phyloP scores from a whole-genome alignment of 192 early-diverging fungal species.

The Chytriomyces hyalinus region DNA sequence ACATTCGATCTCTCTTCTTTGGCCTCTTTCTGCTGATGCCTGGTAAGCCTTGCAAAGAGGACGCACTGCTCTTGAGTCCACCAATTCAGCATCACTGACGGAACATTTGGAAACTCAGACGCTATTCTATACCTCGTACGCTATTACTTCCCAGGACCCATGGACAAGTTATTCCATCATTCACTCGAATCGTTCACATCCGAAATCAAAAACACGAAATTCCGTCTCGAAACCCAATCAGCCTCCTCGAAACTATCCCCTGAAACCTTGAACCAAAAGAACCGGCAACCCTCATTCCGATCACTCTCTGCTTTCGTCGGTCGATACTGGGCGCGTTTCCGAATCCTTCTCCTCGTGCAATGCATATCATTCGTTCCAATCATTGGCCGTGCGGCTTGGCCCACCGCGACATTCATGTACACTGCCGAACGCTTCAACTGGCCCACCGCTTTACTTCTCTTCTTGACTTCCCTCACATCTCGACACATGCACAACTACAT shows the following conservation, averaged over 20 bases:
- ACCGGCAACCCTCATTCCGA: neutral
- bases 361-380: conserved; percentile 32
- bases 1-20: neutral
- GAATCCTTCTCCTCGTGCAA: conserved; percentile 31
- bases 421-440: conserved; percentile 35
- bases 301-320: conserved; percentile 33
- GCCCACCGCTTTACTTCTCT: conserved; percentile 29
- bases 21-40: neutral
- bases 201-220: conserved; percentile 6
- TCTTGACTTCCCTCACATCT: conserved; percentile 17
- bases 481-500: conserved; percentile 47
- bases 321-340: conserved; percentile 39
- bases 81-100: neutral
- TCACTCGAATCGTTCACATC: conserved; percentile 18
- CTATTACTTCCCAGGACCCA: conserved; percentile 43
- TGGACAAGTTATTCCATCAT: conserved; percentile 44
- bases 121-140: conserved; percentile 33
- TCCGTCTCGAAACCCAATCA: neutral
- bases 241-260: neutral
- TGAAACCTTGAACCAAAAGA: neutral
- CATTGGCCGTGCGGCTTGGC: conserved; percentile 40
- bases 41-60: neutral
- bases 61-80: no score
- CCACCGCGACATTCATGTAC: conserved; percentile 43
- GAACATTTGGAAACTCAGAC: conserved; percentile 15